Conservation (phyloP, 2,329 filamentous ascomycete genomes). For the Beauveria scarabaeidicola region DNA sequence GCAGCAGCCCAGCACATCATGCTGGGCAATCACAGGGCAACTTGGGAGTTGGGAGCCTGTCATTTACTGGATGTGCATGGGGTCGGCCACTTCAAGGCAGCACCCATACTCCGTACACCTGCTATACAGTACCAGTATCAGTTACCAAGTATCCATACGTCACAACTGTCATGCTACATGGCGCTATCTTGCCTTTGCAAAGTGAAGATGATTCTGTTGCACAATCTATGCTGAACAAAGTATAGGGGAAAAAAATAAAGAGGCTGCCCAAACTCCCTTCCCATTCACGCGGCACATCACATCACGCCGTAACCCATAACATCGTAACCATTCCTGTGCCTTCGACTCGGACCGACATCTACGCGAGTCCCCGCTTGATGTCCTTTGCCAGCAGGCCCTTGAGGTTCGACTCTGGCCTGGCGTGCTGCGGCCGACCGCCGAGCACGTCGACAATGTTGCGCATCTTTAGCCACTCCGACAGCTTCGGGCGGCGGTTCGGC, state of each 20-base stretch:
- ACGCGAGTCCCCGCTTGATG: constrained; percentile 42
- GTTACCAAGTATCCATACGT: too few relatives aligned
- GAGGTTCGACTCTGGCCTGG: constrained; percentile 40
- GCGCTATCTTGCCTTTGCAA: not conserved
- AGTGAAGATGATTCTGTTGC: not conserved
- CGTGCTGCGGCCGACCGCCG: constrained; percentile 57
- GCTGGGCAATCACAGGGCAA: not conserved
- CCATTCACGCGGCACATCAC: not conserved
- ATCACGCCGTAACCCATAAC: not conserved
- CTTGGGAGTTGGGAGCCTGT: not conserved
- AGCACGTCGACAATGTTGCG: constrained; percentile 78
- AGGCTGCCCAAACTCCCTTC: not conserved
- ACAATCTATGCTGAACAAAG: not conserved
- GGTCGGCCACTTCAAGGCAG: not conserved
- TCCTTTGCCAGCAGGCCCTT: constrained; percentile 51
- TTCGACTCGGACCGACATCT: not conserved
- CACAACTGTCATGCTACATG: too few relatives aligned
- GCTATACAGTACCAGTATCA: not conserved
- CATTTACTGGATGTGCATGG: not conserved
- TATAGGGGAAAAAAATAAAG: not conserved
- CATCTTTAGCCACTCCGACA: constrained; percentile 77
- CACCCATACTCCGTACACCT: not conserved
- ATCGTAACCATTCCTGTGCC: not conserved
- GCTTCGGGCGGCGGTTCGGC: constrained; percentile 75
- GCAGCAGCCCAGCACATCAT: not conserved